phyloP scores from a whole-genome alignment of 106 monocot species.

The Vanilla planifolia region DNA sequence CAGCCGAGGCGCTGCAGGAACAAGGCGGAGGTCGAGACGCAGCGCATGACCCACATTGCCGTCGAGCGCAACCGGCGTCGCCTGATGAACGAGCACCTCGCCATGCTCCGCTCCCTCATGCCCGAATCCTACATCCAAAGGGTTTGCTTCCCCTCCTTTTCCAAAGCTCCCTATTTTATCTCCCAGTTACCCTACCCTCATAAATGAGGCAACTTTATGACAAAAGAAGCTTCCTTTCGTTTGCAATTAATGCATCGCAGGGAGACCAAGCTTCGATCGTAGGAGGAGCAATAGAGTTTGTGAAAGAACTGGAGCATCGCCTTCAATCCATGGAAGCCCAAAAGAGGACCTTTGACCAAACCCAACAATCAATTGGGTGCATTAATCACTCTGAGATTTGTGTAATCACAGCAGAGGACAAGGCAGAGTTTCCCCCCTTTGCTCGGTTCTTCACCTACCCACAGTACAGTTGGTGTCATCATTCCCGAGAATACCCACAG shows the following conservation, averaged over 20 bases:
- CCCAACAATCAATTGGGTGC: neutral
- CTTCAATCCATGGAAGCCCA: conserved; percentile 84
- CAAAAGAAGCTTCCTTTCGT: neutral
- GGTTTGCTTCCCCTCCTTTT: conserved; percentile 19
- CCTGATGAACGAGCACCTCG: conserved; percentile 94
- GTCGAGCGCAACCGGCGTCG: conserved; percentile 95
- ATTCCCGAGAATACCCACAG: conserved; percentile 25
- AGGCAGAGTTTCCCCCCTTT: conserved; percentile 42
- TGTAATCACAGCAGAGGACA: neutral
- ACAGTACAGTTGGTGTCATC: conserved; percentile 77
- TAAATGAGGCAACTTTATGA: conserved; percentile 8
- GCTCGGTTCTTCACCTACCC: conserved; percentile 80
- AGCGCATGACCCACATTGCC: conserved; percentile 98
- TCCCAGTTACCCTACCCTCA: neutral
- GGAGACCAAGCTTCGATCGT: conserved; percentile 98
- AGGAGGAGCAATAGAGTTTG: conserved; percentile 93
- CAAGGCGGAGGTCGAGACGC: conserved; percentile 85
- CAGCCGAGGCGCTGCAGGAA: conserved; percentile 69
- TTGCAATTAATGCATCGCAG: conserved; percentile 18
- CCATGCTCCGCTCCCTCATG: conserved; percentile 81
- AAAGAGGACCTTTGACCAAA: conserved; percentile 45
- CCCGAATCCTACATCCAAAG: conserved; percentile 89
- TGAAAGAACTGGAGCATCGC: conserved; percentile 90
- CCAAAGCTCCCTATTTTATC: neutral
- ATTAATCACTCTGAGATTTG: neutral